Conservation (phyloP, 2,329 filamentous ascomycete genomes). For the Didymella segeticola region DNA sequence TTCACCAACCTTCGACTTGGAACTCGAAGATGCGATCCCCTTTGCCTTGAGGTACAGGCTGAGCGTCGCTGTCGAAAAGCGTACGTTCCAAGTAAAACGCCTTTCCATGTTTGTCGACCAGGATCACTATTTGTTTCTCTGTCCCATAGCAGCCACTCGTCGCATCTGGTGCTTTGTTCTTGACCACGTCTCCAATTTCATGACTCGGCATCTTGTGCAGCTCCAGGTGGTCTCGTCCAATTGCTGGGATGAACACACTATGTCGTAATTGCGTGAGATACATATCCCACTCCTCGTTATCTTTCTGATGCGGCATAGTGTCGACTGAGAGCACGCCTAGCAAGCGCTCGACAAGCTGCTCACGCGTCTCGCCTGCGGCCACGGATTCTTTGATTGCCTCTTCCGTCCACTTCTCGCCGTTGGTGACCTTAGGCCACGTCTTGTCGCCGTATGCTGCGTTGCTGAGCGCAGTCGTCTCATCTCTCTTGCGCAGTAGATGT, state of each 20-base stretch:
- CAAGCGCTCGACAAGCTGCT: constrained; percentile 59
- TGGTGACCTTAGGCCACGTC: constrained; percentile 67
- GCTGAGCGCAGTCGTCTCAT: constrained; percentile 65
- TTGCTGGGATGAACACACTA: constrained; percentile 66
- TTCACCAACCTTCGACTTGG: constrained; percentile 54
- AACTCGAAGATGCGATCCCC: constrained; percentile 58
- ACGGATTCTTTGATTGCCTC: constrained; percentile 57
- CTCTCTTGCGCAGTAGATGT: constrained; percentile 57
- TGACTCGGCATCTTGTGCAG: constrained; percentile 46
- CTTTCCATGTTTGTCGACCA: constrained; percentile 62
- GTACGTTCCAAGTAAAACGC: constrained; percentile 69
- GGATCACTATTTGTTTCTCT: constrained; percentile 67
- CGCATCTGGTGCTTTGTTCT: constrained; percentile 43
- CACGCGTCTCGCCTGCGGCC: constrained; percentile 52
- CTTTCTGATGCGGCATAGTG: constrained; percentile 59
- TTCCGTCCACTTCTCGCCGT: constrained; percentile 62
- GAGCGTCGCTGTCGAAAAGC: constrained; percentile 62
- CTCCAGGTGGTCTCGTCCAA: constrained; percentile 57
- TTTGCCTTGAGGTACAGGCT: constrained; percentile 53
- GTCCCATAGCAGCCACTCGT: constrained; percentile 66
- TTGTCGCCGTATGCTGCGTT: constrained; percentile 66
- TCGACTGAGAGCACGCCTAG: constrained; percentile 62
- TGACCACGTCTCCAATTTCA: constrained; percentile 52
- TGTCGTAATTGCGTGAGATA: constrained; percentile 64
- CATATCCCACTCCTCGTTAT: constrained; percentile 59